Base-by-base conservation (phyloP, 2,329 filamentous ascomycete genomes). In the Aspergillus sp. region DNA sequence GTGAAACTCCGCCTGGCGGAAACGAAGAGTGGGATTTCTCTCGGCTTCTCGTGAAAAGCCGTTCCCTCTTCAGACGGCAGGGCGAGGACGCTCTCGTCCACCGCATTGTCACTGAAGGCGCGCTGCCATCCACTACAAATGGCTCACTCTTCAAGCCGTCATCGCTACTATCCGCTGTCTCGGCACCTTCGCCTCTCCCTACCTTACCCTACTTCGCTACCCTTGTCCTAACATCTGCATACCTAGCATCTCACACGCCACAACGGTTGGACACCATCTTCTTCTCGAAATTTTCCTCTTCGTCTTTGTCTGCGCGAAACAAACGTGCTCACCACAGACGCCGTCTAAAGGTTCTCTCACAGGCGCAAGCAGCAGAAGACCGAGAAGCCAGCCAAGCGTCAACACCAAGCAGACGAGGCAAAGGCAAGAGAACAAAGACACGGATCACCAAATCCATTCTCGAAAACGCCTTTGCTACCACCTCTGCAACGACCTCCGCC, bases 11-110 rank as follows among this genome's bases (percentile, higher is more conserved):
- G 1, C 75, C 73, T 4, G 74, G 74, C 5, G 62, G 64, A 24
- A 67, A 60, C 39, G 8, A 89, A 2, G 86, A 89, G 9, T 87
- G 89, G 66, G 91, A 97, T 68, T 97, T 97, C 74, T 88, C 90
- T 13, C 88, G 90, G 61, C 80, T 99, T 7, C 83, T 98, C 56
- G 87, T 80, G n/a, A 74, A 70, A 48, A 79, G 79, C 59, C 70
- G 79, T 53, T 64, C 70, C 7, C 65, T 81, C 40, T 80, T 81
- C 65, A 75, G 79, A 47, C 69, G 74, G 15, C 75, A 78, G 57
- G 77, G 77, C 34, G 79, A 81, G 66, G 68, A 69, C 5, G 70
- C 75, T 24, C 69, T 81, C 20, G 71, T 77, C 22, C 73, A 79
- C 65, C 73, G 67, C 64, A 71, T 77, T 39, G 69, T 75, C 27